Percentiles rank a stretch among this genome's conserved stretches.
Conservation (phyloP, 176 grass and related monocot species). For the Thalia dealbata region DNA sequence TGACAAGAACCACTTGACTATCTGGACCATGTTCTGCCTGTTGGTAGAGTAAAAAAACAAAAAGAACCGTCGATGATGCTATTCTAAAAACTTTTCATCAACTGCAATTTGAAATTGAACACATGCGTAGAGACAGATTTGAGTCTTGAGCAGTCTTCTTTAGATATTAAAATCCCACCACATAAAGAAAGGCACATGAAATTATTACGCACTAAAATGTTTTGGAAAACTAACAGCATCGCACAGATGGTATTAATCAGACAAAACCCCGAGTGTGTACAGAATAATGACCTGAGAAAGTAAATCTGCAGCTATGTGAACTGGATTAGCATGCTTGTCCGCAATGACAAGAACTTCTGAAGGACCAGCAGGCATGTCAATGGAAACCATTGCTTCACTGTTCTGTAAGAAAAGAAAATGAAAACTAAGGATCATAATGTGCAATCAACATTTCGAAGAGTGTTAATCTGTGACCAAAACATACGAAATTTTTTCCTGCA, state of each 20-base stretch:
- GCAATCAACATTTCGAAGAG: too few relatives aligned
- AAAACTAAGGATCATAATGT: conserved; percentile 2
- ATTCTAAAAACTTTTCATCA: background rate
- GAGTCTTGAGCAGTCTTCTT: background rate
- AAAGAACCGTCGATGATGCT: background rate
- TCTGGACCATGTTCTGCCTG: conserved; percentile 97
- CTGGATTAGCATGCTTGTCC: conserved; percentile 68
- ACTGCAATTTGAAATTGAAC: background rate
- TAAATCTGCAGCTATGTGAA: conserved; percentile 88
- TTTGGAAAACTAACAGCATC: background rate
- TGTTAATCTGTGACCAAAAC: background rate
- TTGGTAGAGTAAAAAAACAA: background rate
- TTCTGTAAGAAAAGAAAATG: conserved; percentile 54
- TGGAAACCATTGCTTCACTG: conserved; percentile 97
- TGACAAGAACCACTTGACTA: conserved; percentile 87
- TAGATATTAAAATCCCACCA: background rate
- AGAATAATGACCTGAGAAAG: conserved; percentile 71
- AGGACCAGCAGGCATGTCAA: conserved; percentile 95
- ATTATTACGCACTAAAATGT: background rate
- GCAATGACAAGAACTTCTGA: conserved; percentile 94
- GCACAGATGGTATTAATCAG: background rate
- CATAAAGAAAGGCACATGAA: background rate
- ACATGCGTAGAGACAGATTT: background rate
- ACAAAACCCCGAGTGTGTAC: background rate
- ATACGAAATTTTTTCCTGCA: background rate